These are phyloP conservation scores for Coffea canephora DNA, from an alignment of 257 asterid species.

Conservation along the genomic window DNA sequence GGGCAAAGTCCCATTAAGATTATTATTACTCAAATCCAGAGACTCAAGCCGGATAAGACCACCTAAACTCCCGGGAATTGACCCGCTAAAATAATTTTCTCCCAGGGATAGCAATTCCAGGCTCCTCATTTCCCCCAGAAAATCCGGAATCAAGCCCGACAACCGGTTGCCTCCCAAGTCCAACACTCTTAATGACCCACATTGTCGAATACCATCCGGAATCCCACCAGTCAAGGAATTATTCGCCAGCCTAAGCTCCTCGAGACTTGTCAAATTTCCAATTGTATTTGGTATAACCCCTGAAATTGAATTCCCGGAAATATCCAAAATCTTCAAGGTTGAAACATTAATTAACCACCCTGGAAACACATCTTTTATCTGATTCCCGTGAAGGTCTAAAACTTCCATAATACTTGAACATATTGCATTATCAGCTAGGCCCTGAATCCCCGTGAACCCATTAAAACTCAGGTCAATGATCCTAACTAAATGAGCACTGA, in stretches of 20 bases:
- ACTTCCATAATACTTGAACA: slow-evolving; percentile 54
- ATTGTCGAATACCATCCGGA: slow-evolving; percentile 42
- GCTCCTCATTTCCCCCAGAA: slow-evolving; percentile 45
- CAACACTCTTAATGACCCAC: slow-evolving; percentile 45
- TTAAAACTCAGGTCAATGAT: slow-evolving; percentile 63
- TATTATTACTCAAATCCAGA: slow-evolving; percentile 62
- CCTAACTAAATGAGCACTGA: slow-evolving; percentile 49
- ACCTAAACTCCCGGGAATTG: slow-evolving; percentile 49
- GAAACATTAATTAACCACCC: slow-evolving; percentile 39
- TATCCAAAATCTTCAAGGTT: slow-evolving; percentile 47
- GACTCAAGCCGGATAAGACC: slow-evolving; percentile 37
- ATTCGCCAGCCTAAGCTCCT: slow-evolving; percentile 61
- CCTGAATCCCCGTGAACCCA: slow-evolving; percentile 65
- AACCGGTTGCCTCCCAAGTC: slow-evolving; percentile 57
- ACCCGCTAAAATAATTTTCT: slow-evolving; percentile 51
- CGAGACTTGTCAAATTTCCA: slow-evolving; percentile 45
- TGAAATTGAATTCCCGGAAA: slow-evolving; percentile 59
- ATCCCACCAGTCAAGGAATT: slow-evolving; percentile 56
- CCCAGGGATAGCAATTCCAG: slow-evolving; percentile 50
- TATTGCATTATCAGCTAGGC: slow-evolving; percentile 20
- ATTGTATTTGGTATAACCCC: slow-evolving; percentile 50
- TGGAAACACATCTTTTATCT: slow-evolving; percentile 61
- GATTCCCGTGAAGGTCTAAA: slow-evolving; percentile 73
- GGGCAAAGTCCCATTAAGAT: slow-evolving; percentile 55
- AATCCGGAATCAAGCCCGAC: slow-evolving; percentile 51